Base-by-base conservation (phyloP, 1,139 yeast genomes). In the Suhomyces bokatorum region DNA sequence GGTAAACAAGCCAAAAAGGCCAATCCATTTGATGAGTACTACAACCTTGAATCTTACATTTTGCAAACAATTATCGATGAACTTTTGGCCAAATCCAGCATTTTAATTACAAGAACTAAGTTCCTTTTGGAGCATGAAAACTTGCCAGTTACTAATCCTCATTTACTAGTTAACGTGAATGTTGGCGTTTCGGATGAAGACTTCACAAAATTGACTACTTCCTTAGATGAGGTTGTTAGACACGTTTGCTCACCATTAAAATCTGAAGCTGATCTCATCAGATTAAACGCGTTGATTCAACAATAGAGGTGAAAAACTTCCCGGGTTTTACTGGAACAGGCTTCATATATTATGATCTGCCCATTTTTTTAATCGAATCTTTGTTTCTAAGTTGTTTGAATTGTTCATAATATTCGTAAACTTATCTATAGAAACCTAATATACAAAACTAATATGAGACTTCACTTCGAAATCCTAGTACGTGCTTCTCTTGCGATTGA, bases 401-500 rank as follows among this genome's bases (percentile, higher is more conserved):
- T 49, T 26, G 50, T 56, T 17, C 59, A 22, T 42, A 27, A 33
- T 35, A 35, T 38, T 38, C 45, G 24, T 27, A 6, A 42, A 24
- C 33, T 39, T 3, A 39, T 43, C 37, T 35, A 44, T 43, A 43
- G 43, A 39, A 34, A 39, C 40, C 35, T 34, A 34, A 34, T 34
- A 34, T 27, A 34, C 27, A 32, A 22, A 14, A 22, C 20, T 13
- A 13, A 15, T 20, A 20, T 20, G 24, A 14, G 11, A 15, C 3
- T 11, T 28, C 42, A 52, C 39, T 50, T 55, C 50, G 55, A 47
- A 73, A 73, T 72, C 49, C 78, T 60, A 50, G 69, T 74, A 44
- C 78, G 62, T 12, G 87, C 85, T 53, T 87, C 95, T 53, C 95
- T 73, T 0, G 93, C 88, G 39, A 91, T 85, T 0, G 86, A 77